Conservation (phyloP, 169 alveolate genomes). For the Cryptosporidium tyzzeri region DNA sequence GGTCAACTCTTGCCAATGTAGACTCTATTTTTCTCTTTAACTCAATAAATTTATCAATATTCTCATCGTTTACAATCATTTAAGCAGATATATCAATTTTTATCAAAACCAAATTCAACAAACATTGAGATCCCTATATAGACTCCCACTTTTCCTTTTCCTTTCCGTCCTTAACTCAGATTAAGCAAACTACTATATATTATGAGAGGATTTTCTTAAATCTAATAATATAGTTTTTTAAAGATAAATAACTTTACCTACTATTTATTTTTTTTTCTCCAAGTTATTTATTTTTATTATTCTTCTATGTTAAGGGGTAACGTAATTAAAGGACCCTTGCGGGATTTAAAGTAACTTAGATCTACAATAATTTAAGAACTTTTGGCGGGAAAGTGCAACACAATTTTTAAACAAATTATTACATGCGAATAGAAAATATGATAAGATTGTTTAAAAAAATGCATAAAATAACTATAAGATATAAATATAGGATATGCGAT, state of each 20-base stretch:
- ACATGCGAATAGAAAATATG: background rate
- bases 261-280: background rate
- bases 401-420: background rate
- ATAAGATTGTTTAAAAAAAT: background rate
- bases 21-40: slow-evolving; percentile 51
- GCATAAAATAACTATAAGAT: background rate
- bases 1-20: slow-evolving; percentile 24
- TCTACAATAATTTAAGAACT: background rate
- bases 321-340: slow-evolving; percentile 33
- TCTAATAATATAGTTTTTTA: background rate
- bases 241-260: background rate
- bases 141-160: background rate
- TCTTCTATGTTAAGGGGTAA: background rate
- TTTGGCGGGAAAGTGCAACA: slow-evolving; percentile 20
- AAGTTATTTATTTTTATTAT: background rate
- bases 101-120: too few relatives aligned
- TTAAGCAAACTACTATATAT: too few relatives aligned
- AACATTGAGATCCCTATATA: background rate
- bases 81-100: background rate
- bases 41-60: slow-evolving; percentile 5
- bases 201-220: background rate
- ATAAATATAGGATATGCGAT: background rate
- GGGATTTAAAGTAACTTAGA: slow-evolving; percentile 31
- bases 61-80: slow-evolving; percentile 18
- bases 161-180: background rate